Percentiles rank a stretch among this genome's conserved stretches.
Conservation (phyloP, 2,329 filamentous ascomycete species). For the Alternaria longipes region DNA sequence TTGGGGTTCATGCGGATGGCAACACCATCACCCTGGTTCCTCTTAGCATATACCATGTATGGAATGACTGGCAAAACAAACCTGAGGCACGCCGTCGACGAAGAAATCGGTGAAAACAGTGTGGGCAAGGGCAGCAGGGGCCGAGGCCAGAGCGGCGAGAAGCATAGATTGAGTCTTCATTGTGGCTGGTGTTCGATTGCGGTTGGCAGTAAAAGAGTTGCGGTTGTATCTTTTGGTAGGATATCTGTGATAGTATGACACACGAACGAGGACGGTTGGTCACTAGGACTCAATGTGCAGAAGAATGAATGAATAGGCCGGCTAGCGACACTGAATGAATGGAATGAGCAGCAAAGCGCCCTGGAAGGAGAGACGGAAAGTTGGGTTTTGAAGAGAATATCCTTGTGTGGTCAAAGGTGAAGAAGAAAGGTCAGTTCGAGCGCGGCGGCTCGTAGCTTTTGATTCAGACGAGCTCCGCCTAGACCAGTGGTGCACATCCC, state of each 20-base stretch:
- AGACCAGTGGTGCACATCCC: slow-evolving; percentile 13
- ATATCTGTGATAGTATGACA: slow-evolving; percentile 31
- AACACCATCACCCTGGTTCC: slow-evolving; percentile 70
- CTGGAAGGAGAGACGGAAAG: slow-evolving; percentile 44
- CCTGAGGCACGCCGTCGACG: slow-evolving; percentile 45
- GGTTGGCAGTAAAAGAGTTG: slow-evolving; percentile 8
- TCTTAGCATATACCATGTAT: slow-evolving; percentile 28
- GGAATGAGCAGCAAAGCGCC: slow-evolving; percentile 39
- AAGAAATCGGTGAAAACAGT: slow-evolving; percentile 50
- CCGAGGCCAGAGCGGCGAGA: slow-evolving; percentile 45
- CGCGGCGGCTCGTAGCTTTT: slow-evolving; percentile 32
- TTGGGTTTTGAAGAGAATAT: slow-evolving; percentile 34
- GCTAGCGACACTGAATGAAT: slow-evolving; percentile 50
- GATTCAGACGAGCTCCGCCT: slow-evolving; percentile 19
- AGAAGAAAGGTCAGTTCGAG: slow-evolving; percentile 5
- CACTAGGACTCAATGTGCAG: slow-evolving; percentile 42
- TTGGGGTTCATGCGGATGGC: slow-evolving; percentile 73
- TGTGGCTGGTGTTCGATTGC: slow-evolving; percentile 15
- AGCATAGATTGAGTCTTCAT: slow-evolving; percentile 50
- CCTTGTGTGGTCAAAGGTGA: slow-evolving; percentile 34
- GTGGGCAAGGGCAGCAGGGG: slow-evolving; percentile 46
- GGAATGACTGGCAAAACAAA: slow-evolving; percentile 18
- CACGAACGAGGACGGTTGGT: slow-evolving; percentile 35
- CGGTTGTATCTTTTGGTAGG: neutral
- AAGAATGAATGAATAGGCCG: slow-evolving; percentile 41